Evolutionary conservation across 2,329 filamentous ascomycete species (phyloP).

Genomic region (Zasmidium cellare): DNA sequence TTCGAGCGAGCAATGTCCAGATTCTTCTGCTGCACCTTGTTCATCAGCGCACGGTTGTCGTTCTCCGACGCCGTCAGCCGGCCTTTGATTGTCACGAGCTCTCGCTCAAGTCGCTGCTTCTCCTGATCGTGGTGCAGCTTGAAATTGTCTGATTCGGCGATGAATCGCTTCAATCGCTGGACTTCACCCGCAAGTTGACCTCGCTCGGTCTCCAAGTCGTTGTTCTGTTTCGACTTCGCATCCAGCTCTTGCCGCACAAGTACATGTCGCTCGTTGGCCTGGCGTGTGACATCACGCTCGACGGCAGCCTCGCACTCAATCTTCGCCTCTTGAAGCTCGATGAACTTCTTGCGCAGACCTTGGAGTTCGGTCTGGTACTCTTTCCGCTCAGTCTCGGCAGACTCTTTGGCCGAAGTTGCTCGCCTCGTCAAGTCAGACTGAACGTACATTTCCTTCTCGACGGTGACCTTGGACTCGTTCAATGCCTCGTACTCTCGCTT

Average conservation of each 20-base stretch:
- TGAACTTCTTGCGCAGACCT: conserved; percentile 77
- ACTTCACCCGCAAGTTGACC: conserved; percentile 75
- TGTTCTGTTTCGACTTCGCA: conserved; percentile 71
- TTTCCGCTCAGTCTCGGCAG: conserved; percentile 83
- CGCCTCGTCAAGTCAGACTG: conserved; percentile 89
- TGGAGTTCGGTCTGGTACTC: conserved; percentile 85
- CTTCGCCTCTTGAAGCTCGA: conserved; percentile 81
- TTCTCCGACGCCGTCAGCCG: conserved; percentile 90
- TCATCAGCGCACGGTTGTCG: conserved; percentile 90
- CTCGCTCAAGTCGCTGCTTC: conserved; percentile 88
- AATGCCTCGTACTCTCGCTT: conserved; percentile 82
- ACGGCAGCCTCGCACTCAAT: conserved; percentile 77
- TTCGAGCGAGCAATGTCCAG: conserved; percentile 90
- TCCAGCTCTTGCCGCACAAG: conserved; percentile 79
- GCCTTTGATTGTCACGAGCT: conserved; percentile 87
- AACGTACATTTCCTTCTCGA: conserved; percentile 95
- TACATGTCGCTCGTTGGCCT: conserved; percentile 77
- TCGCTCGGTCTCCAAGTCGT: conserved; percentile 78
- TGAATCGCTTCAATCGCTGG: conserved; percentile 81
- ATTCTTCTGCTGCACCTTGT: conserved; percentile 96
- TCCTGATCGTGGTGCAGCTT: conserved; percentile 88
- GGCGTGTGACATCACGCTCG: conserved; percentile 74
- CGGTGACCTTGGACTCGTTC: conserved; percentile 93
- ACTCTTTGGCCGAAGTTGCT: conserved; percentile 75
- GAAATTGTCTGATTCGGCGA: conserved; percentile 86